Conservation (phyloP, 2,329 filamentous ascomycete species). For the Penicillium crustosum region DNA sequence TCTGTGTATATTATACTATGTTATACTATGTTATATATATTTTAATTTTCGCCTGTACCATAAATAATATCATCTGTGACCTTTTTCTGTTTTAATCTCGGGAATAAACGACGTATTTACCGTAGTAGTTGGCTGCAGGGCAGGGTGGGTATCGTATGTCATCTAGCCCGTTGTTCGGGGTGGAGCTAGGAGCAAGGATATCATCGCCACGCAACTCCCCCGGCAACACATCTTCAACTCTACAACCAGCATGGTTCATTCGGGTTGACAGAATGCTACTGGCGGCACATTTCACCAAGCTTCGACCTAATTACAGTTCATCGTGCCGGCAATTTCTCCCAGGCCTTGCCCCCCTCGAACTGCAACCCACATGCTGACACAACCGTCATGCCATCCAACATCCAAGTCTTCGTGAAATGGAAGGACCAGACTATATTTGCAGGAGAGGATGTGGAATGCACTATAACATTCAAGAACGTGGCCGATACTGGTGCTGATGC, state of each 20-base stretch:
- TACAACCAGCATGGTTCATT: constrained; percentile 21
- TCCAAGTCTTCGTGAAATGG: constrained; percentile 95
- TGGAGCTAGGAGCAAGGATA: constrained; percentile 8
- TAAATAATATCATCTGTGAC: background rate
- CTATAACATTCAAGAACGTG: constrained; percentile 93
- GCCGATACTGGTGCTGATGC: constrained; percentile 45
- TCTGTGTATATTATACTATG: background rate
- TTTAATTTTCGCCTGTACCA: constrained; percentile 1
- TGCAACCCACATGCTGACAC: constrained; percentile 34
- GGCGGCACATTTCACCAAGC: constrained; percentile 17
- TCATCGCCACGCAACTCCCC: constrained; percentile 16
- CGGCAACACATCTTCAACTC: constrained; percentile 16
- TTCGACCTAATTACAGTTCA: constrained; percentile 10
- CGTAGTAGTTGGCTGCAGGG: background rate
- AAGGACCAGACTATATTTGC: constrained; percentile 92
- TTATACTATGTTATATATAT: background rate
- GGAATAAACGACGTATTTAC: background rate
- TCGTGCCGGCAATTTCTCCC: constrained; percentile 5
- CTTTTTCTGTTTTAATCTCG: background rate
- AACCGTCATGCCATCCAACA: constrained; percentile 62
- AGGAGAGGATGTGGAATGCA: constrained; percentile 92
- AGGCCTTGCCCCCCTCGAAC: constrained; percentile 11
- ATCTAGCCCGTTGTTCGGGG: constrained; percentile 6
- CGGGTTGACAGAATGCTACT: constrained; percentile 32
- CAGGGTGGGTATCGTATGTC: constrained; percentile 5